Evolutionary conservation across 306 rosid genomes (phyloP), one percentile per base, ranked within the genome.

Genomic region (Crotalaria pallida): DNA sequence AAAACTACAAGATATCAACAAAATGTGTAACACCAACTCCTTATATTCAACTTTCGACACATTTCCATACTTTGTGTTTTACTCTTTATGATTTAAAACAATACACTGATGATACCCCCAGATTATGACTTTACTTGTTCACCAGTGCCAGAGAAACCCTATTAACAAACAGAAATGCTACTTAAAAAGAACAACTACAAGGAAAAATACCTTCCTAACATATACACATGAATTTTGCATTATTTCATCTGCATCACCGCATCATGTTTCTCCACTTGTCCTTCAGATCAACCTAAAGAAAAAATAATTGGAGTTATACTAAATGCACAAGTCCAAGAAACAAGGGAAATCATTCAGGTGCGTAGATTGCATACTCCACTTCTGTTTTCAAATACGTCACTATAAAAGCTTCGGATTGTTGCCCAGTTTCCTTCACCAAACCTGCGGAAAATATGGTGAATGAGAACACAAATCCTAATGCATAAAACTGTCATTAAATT

Each of bases 201-300:
- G 44, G 51, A 65, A 65, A 65, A 22, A 74, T 74, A 74, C 68
- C 76, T 52, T 6, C 43, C 36, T 24, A 31, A 26, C 58, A 69
- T 56, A 62, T 74, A 15, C 31, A 74, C 11, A 49, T 18, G 48
- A 26, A 70, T 43, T 62, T 56, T 58, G 64, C 58, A 58, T 23
- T 18, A 62, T n/a, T 21, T 23, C 21, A 1, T 65, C 7, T 4
- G 6, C 16, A 52, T 59, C 66, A 79, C 58, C 83, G 74, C 5
- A 73, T 65, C 96, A 94, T 71, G 66, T 90, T 94, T 77, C 97
- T 80, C 98, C 97, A 94, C 51, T 90, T 90, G 77, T 94, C 98
- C 84, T 94, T 94, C 65, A 94, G 72, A 87, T 94, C 96, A 66
- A 87, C 98, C 98, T 90, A 71, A 26, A 52, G 63, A 73, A 33